These are phyloP conservation scores for Arabis alpina DNA, from an alignment of 345 rosid genomes.

Conservation along the genomic window DNA sequence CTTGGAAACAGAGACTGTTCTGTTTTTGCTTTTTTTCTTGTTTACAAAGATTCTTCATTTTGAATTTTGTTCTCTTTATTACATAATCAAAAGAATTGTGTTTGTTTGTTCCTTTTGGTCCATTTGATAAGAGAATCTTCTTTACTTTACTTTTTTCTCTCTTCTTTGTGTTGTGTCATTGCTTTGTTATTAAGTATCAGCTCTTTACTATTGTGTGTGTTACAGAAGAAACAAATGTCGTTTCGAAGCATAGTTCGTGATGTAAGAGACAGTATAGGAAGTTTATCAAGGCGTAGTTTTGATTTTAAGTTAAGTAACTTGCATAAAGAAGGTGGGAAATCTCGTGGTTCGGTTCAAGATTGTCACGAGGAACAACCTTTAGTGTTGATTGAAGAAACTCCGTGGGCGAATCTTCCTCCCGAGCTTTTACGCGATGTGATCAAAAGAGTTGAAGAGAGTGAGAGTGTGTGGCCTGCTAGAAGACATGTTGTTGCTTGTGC, in stretches of 20 bases:
- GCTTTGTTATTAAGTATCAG: slow-evolving; percentile 51
- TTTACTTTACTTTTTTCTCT: slow-evolving; percentile 41
- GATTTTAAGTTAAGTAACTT: slow-evolving; percentile 76
- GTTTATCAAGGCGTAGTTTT: slow-evolving; percentile 85
- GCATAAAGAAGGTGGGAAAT: slow-evolving; percentile 60
- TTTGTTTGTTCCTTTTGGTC: slow-evolving; percentile 65
- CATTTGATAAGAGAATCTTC: slow-evolving; percentile 68
- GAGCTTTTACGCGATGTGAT: slow-evolving; percentile 89
- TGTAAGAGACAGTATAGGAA: slow-evolving; percentile 90
- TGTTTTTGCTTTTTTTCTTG: slow-evolving; percentile 1
- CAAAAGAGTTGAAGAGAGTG: slow-evolving; percentile 88
- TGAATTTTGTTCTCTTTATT: slow-evolving; percentile 28
- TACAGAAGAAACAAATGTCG: slow-evolving; percentile 56
- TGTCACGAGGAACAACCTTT: slow-evolving; percentile 57
- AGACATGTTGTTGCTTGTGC: slow-evolving; percentile 94
- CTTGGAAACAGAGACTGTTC: slow-evolving; percentile 31
- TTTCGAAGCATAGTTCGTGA: slow-evolving; percentile 92
- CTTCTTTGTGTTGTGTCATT: slow-evolving; percentile 38
- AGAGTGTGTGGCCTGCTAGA: slow-evolving; percentile 85
- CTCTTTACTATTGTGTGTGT: slow-evolving; percentile 39
- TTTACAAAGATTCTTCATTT: slow-evolving; percentile 42
- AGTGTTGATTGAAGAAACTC: slow-evolving; percentile 61
- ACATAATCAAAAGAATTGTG: slow-evolving; percentile 54
- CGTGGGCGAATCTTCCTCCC: slow-evolving; percentile 90
- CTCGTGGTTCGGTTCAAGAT: slow-evolving; percentile 76